A percentile compares a stretch with the other conserved stretches of the same genome.
Evolutionary conservation across 768 basidiomycete species (phyloP).

Genomic region (Kwoniella dendrophila): DNA sequence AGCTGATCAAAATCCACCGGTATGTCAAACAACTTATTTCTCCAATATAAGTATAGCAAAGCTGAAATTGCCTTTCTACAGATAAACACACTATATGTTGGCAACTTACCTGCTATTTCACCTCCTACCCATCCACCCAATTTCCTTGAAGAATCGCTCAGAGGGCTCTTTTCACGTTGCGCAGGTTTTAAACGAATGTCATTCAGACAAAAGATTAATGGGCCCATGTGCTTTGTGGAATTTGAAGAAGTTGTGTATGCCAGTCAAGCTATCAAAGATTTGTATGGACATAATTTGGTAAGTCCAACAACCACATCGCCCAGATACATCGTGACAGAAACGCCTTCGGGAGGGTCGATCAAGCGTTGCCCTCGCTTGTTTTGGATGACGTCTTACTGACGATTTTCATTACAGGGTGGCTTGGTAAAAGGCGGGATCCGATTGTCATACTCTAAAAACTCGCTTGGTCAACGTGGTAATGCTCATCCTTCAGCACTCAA

Average conservation of each 20-base stretch:
- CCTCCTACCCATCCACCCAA: conserved; percentile 69
- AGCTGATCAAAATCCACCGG: conserved; percentile 90
- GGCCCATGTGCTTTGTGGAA: conserved; percentile 99
- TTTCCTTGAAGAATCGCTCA: conserved; percentile 81
- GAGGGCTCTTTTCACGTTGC: conserved; percentile 75
- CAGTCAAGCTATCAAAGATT: conserved; percentile 79
- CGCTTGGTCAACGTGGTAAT: conserved; percentile 66
- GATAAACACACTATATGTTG: conserved; percentile 99
- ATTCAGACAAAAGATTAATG: conserved; percentile 94
- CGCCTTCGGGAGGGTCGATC: neutral
- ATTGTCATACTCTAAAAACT: conserved; percentile 96
- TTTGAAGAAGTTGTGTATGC: conserved; percentile 88
- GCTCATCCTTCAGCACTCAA: conserved; percentile 35
- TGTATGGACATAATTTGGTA: conserved; percentile 83
- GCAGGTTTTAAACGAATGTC: conserved; percentile 88
- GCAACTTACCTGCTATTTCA: conserved; percentile 84
- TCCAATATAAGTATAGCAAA: neutral
- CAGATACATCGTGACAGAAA: no score
- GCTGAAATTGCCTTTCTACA: conserved; percentile 39
- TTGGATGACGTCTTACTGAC: neutral
- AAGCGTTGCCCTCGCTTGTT: no score
- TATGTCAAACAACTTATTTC: conserved; percentile 55
- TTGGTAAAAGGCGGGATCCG: conserved; percentile 96
- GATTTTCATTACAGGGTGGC: conserved; percentile 61
- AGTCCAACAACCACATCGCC: no score